These are phyloP conservation scores for Bipolaris victoriae DNA, from an alignment of 2,329 filamentous ascomycete genomes.

Conservation along the genomic window DNA sequence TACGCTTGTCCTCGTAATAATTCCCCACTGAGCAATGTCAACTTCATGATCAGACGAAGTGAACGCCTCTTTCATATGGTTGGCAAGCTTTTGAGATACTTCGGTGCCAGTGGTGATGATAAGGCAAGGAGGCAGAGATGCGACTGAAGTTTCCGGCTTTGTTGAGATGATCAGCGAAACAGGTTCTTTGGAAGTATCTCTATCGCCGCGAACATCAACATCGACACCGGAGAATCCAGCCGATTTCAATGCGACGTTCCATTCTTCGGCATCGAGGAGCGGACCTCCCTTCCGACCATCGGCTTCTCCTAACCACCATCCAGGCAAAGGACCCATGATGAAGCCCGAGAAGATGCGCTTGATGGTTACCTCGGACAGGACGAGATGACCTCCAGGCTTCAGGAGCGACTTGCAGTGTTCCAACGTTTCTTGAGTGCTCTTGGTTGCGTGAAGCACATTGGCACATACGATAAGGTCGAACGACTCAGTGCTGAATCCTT, in stretches of 20 bases:
- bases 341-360: conserved; percentile 15
- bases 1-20: neutral
- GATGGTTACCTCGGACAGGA: conserved; percentile 13
- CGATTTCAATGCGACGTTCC: conserved; percentile 7
- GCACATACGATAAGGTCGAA: conserved; percentile 12
- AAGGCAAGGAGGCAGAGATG: conserved; percentile 1
- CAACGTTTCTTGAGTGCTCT: conserved; percentile 10
- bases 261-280: conserved; percentile 8
- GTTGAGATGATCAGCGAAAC: conserved; percentile 13
- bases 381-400: conserved; percentile 7
- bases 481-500: conserved; percentile 7
- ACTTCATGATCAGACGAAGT: conserved; percentile 1
- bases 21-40: conserved; percentile 2
- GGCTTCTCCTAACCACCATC: conserved; percentile 13
- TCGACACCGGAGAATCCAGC: conserved; percentile 14
- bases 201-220: conserved; percentile 11
- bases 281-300: conserved; percentile 9
- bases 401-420: conserved; percentile 9
- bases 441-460: conserved; percentile 11
- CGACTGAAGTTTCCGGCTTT: neutral
- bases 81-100: neutral
- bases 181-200: conserved; percentile 10
- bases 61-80: neutral
- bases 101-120: conserved; percentile 4
- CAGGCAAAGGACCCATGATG: conserved; percentile 11